Conservation (phyloP, 495 filamentous ascomycete genomes). For the Halenospora varia region DNA sequence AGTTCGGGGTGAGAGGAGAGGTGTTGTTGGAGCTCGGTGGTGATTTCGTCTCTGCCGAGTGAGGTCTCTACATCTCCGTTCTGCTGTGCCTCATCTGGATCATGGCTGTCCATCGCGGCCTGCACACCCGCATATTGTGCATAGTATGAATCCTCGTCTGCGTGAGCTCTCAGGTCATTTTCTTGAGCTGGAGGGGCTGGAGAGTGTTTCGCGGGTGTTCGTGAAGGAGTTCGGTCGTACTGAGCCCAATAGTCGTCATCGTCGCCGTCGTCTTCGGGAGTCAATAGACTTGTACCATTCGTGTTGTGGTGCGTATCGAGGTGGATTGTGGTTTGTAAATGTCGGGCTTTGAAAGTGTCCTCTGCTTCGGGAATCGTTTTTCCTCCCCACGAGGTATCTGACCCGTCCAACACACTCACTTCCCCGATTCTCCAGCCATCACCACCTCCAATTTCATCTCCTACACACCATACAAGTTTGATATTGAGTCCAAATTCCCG, state of each 20-base stretch:
- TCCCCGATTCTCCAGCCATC: conserved; percentile 85
- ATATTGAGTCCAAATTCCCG: conserved; percentile 50
- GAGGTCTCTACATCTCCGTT: conserved; percentile 22
- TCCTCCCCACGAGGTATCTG: conserved; percentile 26
- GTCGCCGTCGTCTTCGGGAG: conserved; percentile 56
- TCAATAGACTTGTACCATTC: conserved; percentile 19
- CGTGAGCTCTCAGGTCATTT: conserved; percentile 67
- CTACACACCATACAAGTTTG: conserved; percentile 45
- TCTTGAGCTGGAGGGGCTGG: conserved; percentile 47
- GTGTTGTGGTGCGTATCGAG: conserved; percentile 8
- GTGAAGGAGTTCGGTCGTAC: conserved; percentile 81
- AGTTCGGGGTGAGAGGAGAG: conserved; percentile 12
- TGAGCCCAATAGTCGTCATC: conserved; percentile 94
- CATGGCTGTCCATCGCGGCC: conserved; percentile 85
- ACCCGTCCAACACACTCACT: conserved; percentile 55
- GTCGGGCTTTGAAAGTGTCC: conserved; percentile 30
- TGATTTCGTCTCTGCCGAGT: conserved; percentile 18
- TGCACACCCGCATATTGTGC: conserved; percentile 86
- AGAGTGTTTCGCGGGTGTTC: conserved; percentile 67
- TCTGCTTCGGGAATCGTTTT: conserved; percentile 40
- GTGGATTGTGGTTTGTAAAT: not conserved
- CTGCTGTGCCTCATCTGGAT: conserved; percentile 58
- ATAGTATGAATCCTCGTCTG: conserved; percentile 72
- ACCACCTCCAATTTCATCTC: conserved; percentile 61
- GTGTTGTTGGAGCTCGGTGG: conserved; percentile 3